A percentile compares a stretch with the other conserved stretches of the same genome.
These are phyloP conservation scores for Myriosclerotinia scirpicola DNA, from an alignment of 2,329 filamentous ascomycete genomes.

Conservation along the genomic window DNA sequence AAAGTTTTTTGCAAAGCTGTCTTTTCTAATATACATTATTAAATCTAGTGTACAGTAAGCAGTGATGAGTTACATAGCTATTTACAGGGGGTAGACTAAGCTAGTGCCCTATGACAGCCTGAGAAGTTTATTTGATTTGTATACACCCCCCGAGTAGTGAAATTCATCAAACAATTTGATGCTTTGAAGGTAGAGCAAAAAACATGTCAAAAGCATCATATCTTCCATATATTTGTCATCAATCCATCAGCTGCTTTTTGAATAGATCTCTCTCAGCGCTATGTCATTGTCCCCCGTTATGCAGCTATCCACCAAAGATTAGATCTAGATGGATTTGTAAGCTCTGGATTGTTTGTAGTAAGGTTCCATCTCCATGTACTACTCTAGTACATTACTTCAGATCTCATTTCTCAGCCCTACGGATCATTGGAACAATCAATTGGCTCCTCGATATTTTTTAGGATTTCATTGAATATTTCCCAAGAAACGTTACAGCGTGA, in stretches of 20 bases:
- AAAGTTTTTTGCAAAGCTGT: too few relatives aligned
- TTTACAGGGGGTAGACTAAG: neutral
- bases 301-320: conserved; percentile 1
- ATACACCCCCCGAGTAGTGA: neutral
- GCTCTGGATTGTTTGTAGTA: conserved; percentile 4
- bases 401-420: conserved; percentile 12
- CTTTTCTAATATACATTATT: too few relatives aligned
- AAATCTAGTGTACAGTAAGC: neutral
- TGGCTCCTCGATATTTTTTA: neutral
- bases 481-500: conserved; percentile 1
- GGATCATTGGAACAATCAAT: neutral
- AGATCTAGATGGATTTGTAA: conserved; percentile 16
- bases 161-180: neutral
- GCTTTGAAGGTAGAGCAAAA: neutral
- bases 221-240: conserved; percentile 8
- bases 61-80: neutral
- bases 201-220: conserved; percentile 8
- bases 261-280: neutral
- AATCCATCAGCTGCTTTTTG: neutral
- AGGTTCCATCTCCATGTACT: neutral
- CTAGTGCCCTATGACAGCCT: neutral
- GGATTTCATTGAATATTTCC: conserved; percentile 5
- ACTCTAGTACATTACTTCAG: neutral
- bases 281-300: neutral
- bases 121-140: neutral